Percentiles rank a stretch among this genome's conserved stretches.
Conservation (phyloP, 345 rosid species). For the Salix koriyanagi region DNA sequence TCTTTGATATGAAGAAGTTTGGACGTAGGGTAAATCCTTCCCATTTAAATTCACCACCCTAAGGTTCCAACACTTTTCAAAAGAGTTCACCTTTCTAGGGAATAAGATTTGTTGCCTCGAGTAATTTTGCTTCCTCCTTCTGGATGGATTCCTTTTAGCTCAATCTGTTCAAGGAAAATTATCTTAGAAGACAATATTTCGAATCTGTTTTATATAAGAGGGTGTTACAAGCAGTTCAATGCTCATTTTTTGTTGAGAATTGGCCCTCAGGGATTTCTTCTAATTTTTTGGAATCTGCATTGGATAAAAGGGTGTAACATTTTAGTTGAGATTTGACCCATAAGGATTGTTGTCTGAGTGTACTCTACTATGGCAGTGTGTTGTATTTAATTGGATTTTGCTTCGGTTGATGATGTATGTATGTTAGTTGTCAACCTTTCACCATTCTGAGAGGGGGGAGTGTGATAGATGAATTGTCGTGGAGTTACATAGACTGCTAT, state of each 20-base stretch:
- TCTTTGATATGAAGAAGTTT: background rate
- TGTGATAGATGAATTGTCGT: background rate
- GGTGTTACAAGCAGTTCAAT: background rate
- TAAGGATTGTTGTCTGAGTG: background rate
- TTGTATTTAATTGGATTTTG: background rate
- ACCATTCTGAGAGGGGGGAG: background rate
- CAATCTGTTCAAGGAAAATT: background rate
- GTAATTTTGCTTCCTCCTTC: background rate
- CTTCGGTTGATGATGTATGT: background rate
- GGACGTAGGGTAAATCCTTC: background rate
- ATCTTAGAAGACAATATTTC: background rate
- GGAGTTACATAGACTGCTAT: background rate
- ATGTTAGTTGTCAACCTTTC: background rate
- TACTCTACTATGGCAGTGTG: background rate
- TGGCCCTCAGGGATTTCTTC: background rate
- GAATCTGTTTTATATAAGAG: background rate
- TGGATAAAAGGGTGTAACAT: background rate
- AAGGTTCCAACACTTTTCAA: background rate
- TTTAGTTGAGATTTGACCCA: background rate
- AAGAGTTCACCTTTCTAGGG: background rate
- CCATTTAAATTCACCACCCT: too few species aligned
- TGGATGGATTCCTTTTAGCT: background rate
- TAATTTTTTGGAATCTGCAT: background rate
- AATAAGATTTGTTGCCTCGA: background rate
- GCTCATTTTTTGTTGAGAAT: background rate